phyloP scores from a whole-genome alignment of 2,329 filamentous ascomycete genomes.

The Colletotrichum neosansevieriae region DNA sequence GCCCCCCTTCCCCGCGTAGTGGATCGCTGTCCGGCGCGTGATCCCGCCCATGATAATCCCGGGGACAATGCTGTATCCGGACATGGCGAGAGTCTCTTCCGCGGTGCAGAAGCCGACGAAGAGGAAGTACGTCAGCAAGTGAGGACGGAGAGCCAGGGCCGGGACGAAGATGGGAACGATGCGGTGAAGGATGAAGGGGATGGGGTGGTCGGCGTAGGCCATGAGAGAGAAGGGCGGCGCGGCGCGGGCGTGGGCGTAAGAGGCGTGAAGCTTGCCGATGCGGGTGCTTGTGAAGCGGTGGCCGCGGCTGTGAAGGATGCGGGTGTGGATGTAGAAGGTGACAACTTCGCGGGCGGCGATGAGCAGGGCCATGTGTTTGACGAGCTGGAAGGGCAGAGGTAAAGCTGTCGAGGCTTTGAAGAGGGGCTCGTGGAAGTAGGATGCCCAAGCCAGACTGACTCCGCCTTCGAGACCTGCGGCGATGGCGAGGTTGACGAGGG shows the following conservation, averaged over 20 bases:
- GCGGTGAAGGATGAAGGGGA: conserved; percentile 71
- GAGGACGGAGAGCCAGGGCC: conserved; percentile 73
- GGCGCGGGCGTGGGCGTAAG: conserved; percentile 64
- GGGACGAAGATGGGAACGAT: conserved; percentile 76
- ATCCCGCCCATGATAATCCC: conserved; percentile 67
- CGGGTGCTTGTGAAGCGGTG: conserved; percentile 41
- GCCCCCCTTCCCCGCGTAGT: conserved; percentile 66
- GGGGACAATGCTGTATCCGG: conserved; percentile 72
- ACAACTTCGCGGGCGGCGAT: conserved; percentile 66
- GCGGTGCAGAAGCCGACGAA: conserved; percentile 72
- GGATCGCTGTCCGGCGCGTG: conserved; percentile 58
- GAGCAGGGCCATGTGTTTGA: conserved; percentile 61
- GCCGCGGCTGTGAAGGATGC: conserved; percentile 69
- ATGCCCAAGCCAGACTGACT: conserved; percentile 53
- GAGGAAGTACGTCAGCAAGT: conserved; percentile 79
- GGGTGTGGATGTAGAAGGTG: conserved; percentile 81
- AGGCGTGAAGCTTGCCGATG: conserved; percentile 56
- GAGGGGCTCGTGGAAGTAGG: conserved; percentile 52
- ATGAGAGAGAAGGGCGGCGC: conserved; percentile 72
- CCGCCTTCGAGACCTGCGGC: conserved; percentile 58
- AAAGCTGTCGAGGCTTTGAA: conserved; percentile 63
- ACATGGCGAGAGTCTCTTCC: conserved; percentile 76
- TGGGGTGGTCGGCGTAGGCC: conserved; percentile 76
- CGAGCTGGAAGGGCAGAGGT: conserved; percentile 65
- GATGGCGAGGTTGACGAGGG: conserved; percentile 59